Conservation (phyloP, 768 basidiomycete genomes). For the Boletus insuetus region DNA sequence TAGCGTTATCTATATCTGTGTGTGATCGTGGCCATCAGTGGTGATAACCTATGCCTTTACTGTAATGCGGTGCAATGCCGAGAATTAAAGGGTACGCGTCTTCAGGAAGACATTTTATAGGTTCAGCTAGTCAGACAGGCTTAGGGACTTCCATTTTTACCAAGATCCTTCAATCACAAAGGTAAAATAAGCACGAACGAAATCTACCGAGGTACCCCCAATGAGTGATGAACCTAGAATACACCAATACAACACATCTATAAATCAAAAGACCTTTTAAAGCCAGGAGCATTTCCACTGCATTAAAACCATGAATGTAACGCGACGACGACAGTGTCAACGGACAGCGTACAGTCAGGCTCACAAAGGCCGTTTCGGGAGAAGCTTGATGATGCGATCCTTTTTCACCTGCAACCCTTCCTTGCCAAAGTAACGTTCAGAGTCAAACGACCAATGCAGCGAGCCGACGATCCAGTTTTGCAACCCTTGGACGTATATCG, state of each 20-base stretch:
- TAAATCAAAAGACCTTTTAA: not conserved
- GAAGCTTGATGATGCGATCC: conserved; percentile 49
- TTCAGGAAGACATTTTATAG: not conserved
- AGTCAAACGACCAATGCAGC: conserved; percentile 71
- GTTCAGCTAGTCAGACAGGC: conserved; percentile 1
- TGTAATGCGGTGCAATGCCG: not conserved
- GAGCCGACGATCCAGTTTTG: conserved; percentile 73
- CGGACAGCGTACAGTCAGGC: not conserved
- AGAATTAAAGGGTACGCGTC: not conserved
- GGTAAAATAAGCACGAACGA: conserved; percentile 12
- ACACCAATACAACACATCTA: conserved; percentile 10
- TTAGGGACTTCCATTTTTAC: not conserved
- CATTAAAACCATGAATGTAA: not conserved
- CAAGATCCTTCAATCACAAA: conserved; percentile 5
- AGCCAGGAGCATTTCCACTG: not conserved
- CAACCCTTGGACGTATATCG: conserved; percentile 57
- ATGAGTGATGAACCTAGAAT: conserved; percentile 1
- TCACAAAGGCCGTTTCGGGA: conserved; percentile 37
- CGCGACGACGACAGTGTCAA: not conserved
- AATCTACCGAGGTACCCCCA: not conserved
- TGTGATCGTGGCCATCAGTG: not conserved
- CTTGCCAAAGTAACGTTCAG: conserved; percentile 65
- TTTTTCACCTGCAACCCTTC: conserved; percentile 54
- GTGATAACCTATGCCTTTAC: not conserved
- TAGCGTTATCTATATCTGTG: not conserved